Percentiles rank a stretch among this genome's conserved stretches.
Evolutionary conservation across 1,284 basidiomycete genomes (phyloP).

Genomic region (Trametes hirsuta): DNA sequence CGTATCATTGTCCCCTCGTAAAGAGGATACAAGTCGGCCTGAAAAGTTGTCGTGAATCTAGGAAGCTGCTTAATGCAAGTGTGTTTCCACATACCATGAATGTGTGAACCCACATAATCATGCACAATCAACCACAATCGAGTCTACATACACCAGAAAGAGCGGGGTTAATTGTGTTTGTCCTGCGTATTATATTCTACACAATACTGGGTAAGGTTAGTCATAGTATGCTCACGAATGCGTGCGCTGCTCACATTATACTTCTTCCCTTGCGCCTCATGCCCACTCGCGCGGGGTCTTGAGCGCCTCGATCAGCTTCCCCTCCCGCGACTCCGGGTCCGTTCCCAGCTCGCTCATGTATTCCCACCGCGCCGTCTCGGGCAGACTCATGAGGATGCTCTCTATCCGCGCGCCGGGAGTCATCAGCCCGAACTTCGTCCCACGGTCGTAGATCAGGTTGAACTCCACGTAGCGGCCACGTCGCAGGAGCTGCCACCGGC

Average conservation of each 20-base stretch:
- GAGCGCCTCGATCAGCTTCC: slow-evolving; percentile 69
- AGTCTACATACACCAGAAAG: neutral
- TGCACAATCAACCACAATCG: too few relatives aligned
- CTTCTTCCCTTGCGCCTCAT: slow-evolving; percentile 24
- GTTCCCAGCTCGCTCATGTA: slow-evolving; percentile 85
- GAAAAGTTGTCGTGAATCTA: too few relatives aligned
- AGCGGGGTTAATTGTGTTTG: too few relatives aligned
- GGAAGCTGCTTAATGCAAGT: too few relatives aligned
- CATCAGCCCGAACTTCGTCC: slow-evolving; percentile 87
- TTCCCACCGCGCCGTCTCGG: slow-evolving; percentile 92
- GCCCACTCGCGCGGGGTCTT: slow-evolving; percentile 77
- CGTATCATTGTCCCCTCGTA: too few relatives aligned
- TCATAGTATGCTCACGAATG: neutral
- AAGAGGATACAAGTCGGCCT: too few relatives aligned
- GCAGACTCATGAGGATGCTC: slow-evolving; percentile 92
- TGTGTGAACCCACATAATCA: too few relatives aligned
- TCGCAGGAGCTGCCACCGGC: slow-evolving; percentile 90
- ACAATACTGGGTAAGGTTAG: neutral
- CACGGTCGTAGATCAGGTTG: slow-evolving; percentile 88
- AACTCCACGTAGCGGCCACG: slow-evolving; percentile 94
- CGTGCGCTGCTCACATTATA: neutral
- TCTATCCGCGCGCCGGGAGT: slow-evolving; percentile 92
- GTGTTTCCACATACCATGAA: too few relatives aligned
- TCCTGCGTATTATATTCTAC: neutral
- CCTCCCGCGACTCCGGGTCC: slow-evolving; percentile 72